Evolutionary conservation across 78 protist species (phyloP).

Genomic region (slime mould (Dictyostelium discoideum)): DNA sequence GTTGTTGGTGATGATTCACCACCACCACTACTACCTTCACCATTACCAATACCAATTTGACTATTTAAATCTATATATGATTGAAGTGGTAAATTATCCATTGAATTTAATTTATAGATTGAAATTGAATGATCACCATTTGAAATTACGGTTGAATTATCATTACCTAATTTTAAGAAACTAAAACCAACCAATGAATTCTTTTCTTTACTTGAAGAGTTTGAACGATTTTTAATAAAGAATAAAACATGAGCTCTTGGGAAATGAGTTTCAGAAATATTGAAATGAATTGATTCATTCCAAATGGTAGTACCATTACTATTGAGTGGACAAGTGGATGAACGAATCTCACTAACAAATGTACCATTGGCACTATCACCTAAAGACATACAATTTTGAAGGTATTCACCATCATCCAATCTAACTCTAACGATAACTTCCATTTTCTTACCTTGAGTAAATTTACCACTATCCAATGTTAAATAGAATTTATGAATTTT

Average conservation of each 20-base stretch:
- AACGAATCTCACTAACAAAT: slow-evolving; percentile 5
- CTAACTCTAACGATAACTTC: slow-evolving; percentile 30
- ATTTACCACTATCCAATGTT: slow-evolving; percentile 60
- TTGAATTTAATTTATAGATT: slow-evolving; percentile 27
- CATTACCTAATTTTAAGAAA: slow-evolving; percentile 8
- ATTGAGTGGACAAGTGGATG: slow-evolving; percentile 17
- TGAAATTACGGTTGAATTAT: not conserved
- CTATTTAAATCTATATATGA: not conserved
- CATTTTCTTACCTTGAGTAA: slow-evolving; percentile 48
- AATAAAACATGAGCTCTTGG: slow-evolving; percentile 20
- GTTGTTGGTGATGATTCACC: not conserved
- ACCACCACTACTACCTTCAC: not conserved
- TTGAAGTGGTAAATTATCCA: not conserved
- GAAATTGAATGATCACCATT: slow-evolving; percentile 41
- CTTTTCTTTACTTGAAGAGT: slow-evolving; percentile 16
- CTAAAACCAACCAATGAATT: slow-evolving; percentile 25
- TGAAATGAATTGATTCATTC: slow-evolving; percentile 57
- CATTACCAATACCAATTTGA: not conserved
- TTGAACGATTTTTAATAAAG: slow-evolving; percentile 2
- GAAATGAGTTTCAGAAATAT: slow-evolving; percentile 4
- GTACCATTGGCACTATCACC: slow-evolving; percentile 1
- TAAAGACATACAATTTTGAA: slow-evolving; percentile 34
- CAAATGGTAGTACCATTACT: slow-evolving; percentile 15
- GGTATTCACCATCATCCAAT: slow-evolving; percentile 47
- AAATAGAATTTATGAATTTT: slow-evolving; percentile 26